Evolutionary conservation across 768 basidiomycete genomes (phyloP).

Genomic region (Lepiota venenata): DNA sequence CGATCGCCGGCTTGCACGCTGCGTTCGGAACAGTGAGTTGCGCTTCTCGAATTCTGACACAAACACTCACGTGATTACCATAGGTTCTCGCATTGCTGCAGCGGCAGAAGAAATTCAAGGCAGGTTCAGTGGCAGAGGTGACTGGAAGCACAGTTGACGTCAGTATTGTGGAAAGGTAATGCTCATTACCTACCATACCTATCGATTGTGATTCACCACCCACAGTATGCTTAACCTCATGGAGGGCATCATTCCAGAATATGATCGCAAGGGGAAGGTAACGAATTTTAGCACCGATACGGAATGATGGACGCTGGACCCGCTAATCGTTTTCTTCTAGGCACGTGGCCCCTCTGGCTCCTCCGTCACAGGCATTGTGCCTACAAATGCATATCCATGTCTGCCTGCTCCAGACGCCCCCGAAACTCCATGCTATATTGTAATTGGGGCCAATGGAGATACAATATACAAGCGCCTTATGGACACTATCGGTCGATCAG

Average conservation of each 20-base stretch:
- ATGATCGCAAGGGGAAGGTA: constrained; percentile 68
- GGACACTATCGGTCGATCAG: constrained; percentile 52
- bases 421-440: constrained; percentile 51
- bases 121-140: constrained; percentile 17
- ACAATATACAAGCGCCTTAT: constrained; percentile 67
- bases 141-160: constrained; percentile 64
- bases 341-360: constrained; percentile 72
- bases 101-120: constrained; percentile 31
- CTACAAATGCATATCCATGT: constrained; percentile 74
- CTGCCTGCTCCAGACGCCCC: constrained; percentile 33
- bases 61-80: neutral
- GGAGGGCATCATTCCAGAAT: constrained; percentile 77
- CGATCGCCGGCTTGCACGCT: constrained; percentile 67
- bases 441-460: constrained; percentile 74
- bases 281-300: neutral
- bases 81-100: constrained; percentile 61
- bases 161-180: constrained; percentile 68
- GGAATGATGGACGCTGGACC: neutral
- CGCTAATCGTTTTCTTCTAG: constrained; percentile 25
- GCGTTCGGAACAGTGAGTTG: constrained; percentile 66
- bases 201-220: neutral
- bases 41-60: neutral
- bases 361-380: constrained; percentile 72
- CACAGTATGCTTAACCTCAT: constrained; percentile 70
- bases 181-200: neutral